These are phyloP conservation scores for Neopestalotiopsis rosae DNA, from an alignment of 2,329 filamentous ascomycete species.

Conservation along the genomic window DNA sequence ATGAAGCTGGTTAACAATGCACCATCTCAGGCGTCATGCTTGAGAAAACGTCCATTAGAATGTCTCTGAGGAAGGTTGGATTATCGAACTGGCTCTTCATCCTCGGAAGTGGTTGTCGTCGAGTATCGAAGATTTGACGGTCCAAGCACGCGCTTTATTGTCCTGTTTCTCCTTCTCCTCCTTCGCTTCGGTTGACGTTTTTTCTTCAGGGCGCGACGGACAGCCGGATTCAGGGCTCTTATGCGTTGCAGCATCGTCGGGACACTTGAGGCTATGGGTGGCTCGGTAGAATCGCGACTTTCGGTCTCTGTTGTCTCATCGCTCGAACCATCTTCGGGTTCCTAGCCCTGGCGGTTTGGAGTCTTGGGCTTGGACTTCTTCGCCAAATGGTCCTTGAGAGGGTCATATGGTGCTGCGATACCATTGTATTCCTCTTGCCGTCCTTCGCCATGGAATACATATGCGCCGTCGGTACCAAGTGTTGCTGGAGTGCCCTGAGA, in stretches of 20 bases:
- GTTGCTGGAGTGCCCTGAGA: constrained; percentile 58
- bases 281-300: too few relatives aligned
- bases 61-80: not conserved
- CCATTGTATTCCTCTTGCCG: constrained; percentile 53
- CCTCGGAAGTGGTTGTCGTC: not conserved
- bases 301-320: not conserved
- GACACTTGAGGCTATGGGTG: not conserved
- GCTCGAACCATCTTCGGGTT: not conserved
- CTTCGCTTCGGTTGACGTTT: not conserved
- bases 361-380: constrained; percentile 37
- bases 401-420: constrained; percentile 62
- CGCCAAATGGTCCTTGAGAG: constrained; percentile 55
- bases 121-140: not conserved
- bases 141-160: not conserved
- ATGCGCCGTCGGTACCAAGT: constrained; percentile 49
- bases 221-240: not conserved
- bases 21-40: not conserved
- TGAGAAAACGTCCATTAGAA: not conserved
- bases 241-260: not conserved
- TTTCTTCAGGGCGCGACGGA: too few relatives aligned
- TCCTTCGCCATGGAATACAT: constrained; percentile 50
- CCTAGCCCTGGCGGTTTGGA: constrained; percentile 30
- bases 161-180: not conserved
- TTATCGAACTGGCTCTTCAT: not conserved
- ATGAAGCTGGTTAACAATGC: too few relatives aligned